phyloP scores from a whole-genome alignment of 495 filamentous ascomycete species.

The Trichoderma asperelloides region DNA sequence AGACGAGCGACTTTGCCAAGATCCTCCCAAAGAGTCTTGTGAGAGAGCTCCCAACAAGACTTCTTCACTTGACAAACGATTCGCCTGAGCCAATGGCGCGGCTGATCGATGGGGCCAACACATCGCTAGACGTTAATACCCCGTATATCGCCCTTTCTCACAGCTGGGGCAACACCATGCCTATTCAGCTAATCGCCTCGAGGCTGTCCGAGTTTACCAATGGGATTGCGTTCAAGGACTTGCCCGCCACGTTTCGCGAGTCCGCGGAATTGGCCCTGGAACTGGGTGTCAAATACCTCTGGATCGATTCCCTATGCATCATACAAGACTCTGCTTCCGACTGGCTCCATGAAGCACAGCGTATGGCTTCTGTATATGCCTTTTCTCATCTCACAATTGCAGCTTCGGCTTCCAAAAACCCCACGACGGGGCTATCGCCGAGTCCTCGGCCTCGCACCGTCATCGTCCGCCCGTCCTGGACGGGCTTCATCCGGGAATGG shows the following conservation, averaged over 20 bases:
- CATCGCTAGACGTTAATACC: neutral
- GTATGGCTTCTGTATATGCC: conserved; percentile 15
- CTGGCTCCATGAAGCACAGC: conserved; percentile 13
- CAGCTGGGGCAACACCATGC: conserved; percentile 1
- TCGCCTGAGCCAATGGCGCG: neutral
- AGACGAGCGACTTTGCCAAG: neutral
- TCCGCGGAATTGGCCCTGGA: neutral
- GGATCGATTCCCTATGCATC: conserved; percentile 20
- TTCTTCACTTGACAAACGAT: neutral
- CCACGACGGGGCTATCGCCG: neutral
- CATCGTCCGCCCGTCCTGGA: neutral
- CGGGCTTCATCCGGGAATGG: neutral
- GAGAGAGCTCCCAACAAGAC: neutral
- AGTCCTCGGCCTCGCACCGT: neutral
- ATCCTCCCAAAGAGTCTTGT: neutral
- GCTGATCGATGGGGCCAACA: neutral
- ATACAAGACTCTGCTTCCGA: conserved; percentile 15
- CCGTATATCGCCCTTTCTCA: neutral
- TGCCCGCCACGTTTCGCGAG: neutral
- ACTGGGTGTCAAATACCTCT: conserved; percentile 14
- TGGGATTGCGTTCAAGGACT: neutral
- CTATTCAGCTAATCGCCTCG: neutral
- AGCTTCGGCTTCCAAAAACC: conserved; percentile 10
- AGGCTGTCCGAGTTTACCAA: neutral
- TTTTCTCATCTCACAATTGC: conserved; percentile 12